Conservation (phyloP, 768 basidiomycete genomes). For the Trametopsis cervina region DNA sequence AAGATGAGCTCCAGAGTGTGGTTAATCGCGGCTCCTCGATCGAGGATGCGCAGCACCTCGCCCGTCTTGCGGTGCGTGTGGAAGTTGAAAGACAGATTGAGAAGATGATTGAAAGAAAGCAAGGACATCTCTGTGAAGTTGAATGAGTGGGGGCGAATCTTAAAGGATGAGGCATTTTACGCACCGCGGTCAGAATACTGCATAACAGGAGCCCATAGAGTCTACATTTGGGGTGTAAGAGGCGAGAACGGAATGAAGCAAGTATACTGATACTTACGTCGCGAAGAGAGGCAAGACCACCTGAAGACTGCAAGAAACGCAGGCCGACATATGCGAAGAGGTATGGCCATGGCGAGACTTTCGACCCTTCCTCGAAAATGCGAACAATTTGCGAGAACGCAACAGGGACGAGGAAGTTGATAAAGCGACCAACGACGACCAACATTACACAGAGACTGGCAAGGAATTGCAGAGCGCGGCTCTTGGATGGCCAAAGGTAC, state of each 20-base stretch:
- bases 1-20: slow-evolving; percentile 72
- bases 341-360: slow-evolving; percentile 53
- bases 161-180: slow-evolving; percentile 7
- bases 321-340: slow-evolving; percentile 63
- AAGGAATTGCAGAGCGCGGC: slow-evolving; percentile 56
- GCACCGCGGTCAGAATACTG: slow-evolving; percentile 75
- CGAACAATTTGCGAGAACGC: slow-evolving; percentile 60
- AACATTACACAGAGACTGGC: slow-evolving; percentile 64
- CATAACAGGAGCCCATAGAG: slow-evolving; percentile 84
- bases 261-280: slow-evolving; percentile 19
- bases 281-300: slow-evolving; percentile 65
- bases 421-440: slow-evolving; percentile 66
- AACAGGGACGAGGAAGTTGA: slow-evolving; percentile 68
- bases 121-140: slow-evolving; percentile 66
- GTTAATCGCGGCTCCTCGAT: slow-evolving; percentile 83
- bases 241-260: background rate
- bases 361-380: slow-evolving; percentile 40
- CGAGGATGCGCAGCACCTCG: slow-evolving; percentile 75
- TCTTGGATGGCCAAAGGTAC: slow-evolving; percentile 80
- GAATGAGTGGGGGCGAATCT: slow-evolving; percentile 1
- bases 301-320: slow-evolving; percentile 69
- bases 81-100: slow-evolving; percentile 82
- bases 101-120: slow-evolving; percentile 78
- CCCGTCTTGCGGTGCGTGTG: slow-evolving; percentile 81
- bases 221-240: slow-evolving; percentile 25